These are phyloP conservation scores for Chrysanthemum makinoi DNA, from an alignment of 129 eudicot genomes.

Conservation along the genomic window DNA sequence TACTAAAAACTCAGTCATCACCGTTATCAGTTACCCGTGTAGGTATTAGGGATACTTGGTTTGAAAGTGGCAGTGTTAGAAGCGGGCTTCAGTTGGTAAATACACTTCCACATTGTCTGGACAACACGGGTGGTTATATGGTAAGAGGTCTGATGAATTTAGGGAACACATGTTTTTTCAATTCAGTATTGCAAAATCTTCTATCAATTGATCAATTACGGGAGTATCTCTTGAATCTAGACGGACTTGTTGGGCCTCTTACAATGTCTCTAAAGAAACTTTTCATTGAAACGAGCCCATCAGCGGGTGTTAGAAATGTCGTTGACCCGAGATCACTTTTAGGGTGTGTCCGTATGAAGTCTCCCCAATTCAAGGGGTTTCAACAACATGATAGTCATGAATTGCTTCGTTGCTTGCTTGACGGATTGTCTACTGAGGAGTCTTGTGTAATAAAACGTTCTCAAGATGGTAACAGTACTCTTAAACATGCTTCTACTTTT, in stretches of 20 bases:
- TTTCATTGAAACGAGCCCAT: constrained; percentile 48
- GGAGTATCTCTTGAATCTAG: constrained; percentile 44
- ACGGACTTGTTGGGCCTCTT: constrained; percentile 70
- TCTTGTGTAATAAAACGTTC: constrained; percentile 40
- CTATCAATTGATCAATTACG: constrained; percentile 61
- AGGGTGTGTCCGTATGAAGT: constrained; percentile 64
- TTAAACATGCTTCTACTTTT: constrained; percentile 46
- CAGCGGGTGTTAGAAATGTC: constrained; percentile 40
- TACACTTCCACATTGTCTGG: constrained; percentile 10
- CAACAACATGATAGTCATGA: constrained; percentile 99
- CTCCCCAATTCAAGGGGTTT: constrained; percentile 91
- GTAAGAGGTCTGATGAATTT: constrained; percentile 74
- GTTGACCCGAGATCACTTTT: constrained; percentile 71
- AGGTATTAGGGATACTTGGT: constrained; percentile 81
- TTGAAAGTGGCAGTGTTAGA: constrained; percentile 59
- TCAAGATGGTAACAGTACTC: constrained; percentile 32
- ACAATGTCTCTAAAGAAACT: constrained; percentile 67
- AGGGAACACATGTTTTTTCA: constrained; percentile 94
- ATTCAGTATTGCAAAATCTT: constrained; percentile 82
- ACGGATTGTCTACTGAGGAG: constrained; percentile 78
- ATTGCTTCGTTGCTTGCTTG: constrained; percentile 89
- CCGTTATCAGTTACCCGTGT: constrained; percentile 30
- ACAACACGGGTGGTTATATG: constrained; percentile 42
- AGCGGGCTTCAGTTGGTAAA: constrained; percentile 38
- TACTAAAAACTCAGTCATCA: constrained; percentile 50